Evolutionary conservation across 1,284 basidiomycete species (phyloP).

Genomic region (Leccinum ponderosum): DNA sequence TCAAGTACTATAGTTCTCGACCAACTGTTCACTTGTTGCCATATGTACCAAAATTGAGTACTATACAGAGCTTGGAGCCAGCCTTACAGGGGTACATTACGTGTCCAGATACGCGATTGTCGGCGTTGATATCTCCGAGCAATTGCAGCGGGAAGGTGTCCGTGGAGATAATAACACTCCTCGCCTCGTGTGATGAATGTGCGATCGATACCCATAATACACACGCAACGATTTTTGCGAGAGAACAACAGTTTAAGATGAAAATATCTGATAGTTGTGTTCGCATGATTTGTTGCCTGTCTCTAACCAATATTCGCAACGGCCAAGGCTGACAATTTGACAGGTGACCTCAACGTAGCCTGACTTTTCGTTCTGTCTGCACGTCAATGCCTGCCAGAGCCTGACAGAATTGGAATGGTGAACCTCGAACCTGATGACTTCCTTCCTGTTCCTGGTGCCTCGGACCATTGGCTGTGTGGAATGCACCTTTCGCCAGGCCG

Average conservation of each 20-base stretch:
- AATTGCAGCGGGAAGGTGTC: background rate
- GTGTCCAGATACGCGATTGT: conserved; percentile 13
- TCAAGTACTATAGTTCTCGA: background rate
- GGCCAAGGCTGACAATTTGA: background rate
- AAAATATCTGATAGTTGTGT: background rate
- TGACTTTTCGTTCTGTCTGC: conserved; percentile 2
- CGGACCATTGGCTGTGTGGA: conserved; percentile 15
- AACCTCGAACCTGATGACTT: background rate
- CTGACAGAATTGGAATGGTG: background rate
- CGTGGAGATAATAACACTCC: conserved; percentile 10
- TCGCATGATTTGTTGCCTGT: background rate
- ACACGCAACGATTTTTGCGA: background rate
- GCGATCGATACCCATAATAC: conserved; percentile 1
- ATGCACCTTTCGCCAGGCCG: conserved; percentile 12
- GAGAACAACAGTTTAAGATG: background rate
- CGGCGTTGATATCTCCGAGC: conserved; percentile 15
- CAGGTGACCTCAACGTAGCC: background rate
- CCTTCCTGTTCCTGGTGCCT: conserved; percentile 29
- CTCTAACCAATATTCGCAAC: background rate
- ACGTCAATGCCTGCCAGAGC: conserved; percentile 1
- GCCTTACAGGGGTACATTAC: conserved; percentile 15
- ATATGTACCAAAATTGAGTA: background rate
- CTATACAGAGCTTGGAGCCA: background rate
- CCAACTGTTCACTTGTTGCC: background rate
- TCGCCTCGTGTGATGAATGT: background rate